phyloP scores from a whole-genome alignment of 345 rosid species.

The Euphorbia peplus region DNA sequence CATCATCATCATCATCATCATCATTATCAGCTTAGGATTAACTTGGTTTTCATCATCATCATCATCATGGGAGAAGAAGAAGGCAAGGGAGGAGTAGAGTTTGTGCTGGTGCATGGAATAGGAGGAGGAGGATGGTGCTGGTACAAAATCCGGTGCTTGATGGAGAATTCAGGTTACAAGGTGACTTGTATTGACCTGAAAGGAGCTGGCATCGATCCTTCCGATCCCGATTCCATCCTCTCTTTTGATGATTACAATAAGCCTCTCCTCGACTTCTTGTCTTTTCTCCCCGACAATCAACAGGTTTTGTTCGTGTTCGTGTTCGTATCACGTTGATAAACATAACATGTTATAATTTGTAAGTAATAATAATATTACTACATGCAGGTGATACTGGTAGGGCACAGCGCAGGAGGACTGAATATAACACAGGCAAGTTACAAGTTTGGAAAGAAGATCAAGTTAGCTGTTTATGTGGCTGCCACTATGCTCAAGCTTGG shows the following conservation, averaged over 20 bases:
- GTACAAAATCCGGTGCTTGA: conserved; percentile 69
- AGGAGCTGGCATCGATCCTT: conserved; percentile 53
- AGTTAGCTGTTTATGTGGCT: conserved; percentile 59
- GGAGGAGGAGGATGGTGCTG: conserved; percentile 93
- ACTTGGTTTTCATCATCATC: background rate
- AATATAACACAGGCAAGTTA: conserved; percentile 62
- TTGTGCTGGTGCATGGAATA: conserved; percentile 78
- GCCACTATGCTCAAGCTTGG: conserved; percentile 85
- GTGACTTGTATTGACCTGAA: conserved; percentile 85
- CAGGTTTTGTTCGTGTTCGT: conserved; percentile 36
- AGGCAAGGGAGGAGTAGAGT: conserved; percentile 7
- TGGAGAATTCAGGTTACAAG: conserved; percentile 71
- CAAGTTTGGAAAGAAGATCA: conserved; percentile 54
- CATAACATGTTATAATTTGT: background rate
- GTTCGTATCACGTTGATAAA: background rate
- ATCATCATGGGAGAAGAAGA: background rate
- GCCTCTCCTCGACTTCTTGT: conserved; percentile 66
- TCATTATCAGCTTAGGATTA: background rate
- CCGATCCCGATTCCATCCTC: conserved; percentile 45
- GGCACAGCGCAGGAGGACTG: conserved; percentile 93
- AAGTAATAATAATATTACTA: too few species aligned
- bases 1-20: too few species aligned
- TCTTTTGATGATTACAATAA: conserved; percentile 69
- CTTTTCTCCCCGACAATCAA: conserved; percentile 50
- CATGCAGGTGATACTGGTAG: conserved; percentile 80